Base-by-base conservation (phyloP, 768 basidiomycete genomes). In the Auricularia cornea region DNA sequence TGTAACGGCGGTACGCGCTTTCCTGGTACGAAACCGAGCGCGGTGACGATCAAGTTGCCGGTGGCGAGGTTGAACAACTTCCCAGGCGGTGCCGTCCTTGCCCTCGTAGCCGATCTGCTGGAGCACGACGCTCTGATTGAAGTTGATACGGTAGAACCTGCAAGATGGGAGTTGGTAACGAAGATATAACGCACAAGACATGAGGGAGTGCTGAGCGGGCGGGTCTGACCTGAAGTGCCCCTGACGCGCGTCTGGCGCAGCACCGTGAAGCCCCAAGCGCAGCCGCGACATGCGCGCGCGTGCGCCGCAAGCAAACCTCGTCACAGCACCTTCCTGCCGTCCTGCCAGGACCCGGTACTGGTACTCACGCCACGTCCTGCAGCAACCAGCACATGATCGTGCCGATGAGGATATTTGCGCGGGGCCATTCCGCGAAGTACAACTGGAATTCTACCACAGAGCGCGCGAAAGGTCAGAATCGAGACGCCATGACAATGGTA, bases 41-140 rank as follows among this genome's bases (percentile, higher is more conserved):
- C 83, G 2, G 87, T 87, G 65, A 92, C 81, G 71, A 90, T 89
- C 44, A 91, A 78, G 65, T 83, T 84, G 3, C 89, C 89, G 0
- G 81, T 81, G 0, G 84, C 81, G 29, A 89, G 77, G 61, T 86
- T 83, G 80, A 85, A 89, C 10, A 92, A 77, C 23, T 83, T 79
- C 72, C 86, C 86, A 88, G 6, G 84, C 75, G 1, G 82, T 79
- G 2, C 84, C 88, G 0, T 48, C 44, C 31, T 65, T 73, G 12
- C 87, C 88, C 59, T 79, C 86, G 68, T 80, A 90, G 0, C 88
- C 88, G 38, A 92, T 90, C 68, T 84, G 78, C 66, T 85, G 75
- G 8, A 92, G 80, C n/a, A 92, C 88, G 67, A 88, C 85, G 68
- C 85, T 87, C 67, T 88, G 87, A 77, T 90, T 90, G 60, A 84